These are phyloP conservation scores for Globisporangium nodosum DNA, from an alignment of 352 stramenopile genomes.

Conservation along the genomic window DNA sequence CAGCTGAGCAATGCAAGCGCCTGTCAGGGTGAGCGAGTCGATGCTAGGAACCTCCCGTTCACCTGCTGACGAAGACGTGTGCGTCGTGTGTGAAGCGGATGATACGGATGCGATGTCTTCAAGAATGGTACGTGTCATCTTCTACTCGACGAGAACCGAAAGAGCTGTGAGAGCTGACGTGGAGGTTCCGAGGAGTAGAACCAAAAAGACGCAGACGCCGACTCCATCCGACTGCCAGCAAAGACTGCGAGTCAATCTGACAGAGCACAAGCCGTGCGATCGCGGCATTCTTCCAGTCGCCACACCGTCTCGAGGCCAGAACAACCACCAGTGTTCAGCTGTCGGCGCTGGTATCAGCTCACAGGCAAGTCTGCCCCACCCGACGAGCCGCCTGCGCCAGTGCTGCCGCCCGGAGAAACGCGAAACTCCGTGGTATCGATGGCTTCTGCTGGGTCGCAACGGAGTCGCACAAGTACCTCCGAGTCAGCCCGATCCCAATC, in stretches of 20 bases:
- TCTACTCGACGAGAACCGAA: too few species aligned
- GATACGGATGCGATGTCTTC: not conserved
- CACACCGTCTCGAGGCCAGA: not conserved
- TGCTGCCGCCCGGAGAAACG: slow-evolving; percentile 1
- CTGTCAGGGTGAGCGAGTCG: too few species aligned
- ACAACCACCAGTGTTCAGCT: slow-evolving; percentile 9
- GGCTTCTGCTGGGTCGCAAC: not conserved
- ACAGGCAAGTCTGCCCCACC: slow-evolving; percentile 12
- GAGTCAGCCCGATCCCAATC: not conserved
- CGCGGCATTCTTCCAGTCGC: not conserved
- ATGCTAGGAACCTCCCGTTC: too few species aligned
- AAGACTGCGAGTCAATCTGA: not conserved
- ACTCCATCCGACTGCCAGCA: not conserved
- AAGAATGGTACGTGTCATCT: not conserved
- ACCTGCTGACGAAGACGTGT: too few species aligned
- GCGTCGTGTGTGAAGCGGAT: too few species aligned
- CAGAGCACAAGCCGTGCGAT: not conserved
- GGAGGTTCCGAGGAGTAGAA: not conserved
- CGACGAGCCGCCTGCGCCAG: not conserved
- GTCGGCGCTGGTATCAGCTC: slow-evolving; percentile 14
- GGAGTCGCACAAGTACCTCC: not conserved
- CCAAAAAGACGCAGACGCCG: not conserved
- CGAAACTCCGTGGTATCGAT: not conserved
- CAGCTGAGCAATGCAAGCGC: too few species aligned
- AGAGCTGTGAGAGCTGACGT: not conserved